phyloP scores from a whole-genome alignment of 768 basidiomycete species.

The Cystobasidium onofrii region DNA sequence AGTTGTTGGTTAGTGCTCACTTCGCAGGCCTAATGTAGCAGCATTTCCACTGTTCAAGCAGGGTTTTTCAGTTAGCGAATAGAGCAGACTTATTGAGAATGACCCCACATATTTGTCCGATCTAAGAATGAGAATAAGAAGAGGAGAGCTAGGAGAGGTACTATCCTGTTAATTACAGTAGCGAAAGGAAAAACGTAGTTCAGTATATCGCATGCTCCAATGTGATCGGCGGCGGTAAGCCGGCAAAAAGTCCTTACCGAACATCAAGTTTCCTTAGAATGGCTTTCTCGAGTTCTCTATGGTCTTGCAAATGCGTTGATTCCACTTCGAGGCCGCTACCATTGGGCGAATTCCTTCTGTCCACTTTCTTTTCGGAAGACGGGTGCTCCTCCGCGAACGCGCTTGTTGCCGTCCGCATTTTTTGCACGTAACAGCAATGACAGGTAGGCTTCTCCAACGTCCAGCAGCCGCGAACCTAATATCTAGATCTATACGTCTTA shows the following conservation, averaged over 20 bases:
- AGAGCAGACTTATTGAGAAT: too few species aligned
- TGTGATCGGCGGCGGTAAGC: neutral
- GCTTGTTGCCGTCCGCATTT: neutral
- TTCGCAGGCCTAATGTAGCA: slow-evolving; percentile 12
- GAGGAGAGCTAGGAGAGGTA: slow-evolving; percentile 11
- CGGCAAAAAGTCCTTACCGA: neutral
- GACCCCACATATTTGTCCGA: slow-evolving; percentile 12
- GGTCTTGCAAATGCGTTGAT: neutral
- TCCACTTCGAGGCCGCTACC: neutral
- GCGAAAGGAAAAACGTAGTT: too few species aligned
- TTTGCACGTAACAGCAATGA: too few species aligned
- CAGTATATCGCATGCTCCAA: neutral
- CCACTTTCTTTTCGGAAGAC: neutral
- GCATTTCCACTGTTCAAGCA: slow-evolving; percentile 8
- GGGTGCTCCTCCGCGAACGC: slow-evolving; percentile 1
- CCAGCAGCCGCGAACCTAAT: neutral
- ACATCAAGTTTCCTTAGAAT: neutral
- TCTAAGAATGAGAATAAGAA: slow-evolving; percentile 24
- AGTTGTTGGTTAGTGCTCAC: neutral
- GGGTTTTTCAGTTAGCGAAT: neutral
- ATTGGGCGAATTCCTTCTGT: neutral
- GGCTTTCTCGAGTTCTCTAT: neutral
- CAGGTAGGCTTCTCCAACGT: neutral
- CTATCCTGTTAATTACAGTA: neutral
- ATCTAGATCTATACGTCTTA: too few species aligned